Conservation (phyloP, 768 basidiomycete genomes). For the Mycena kentingensis region DNA sequence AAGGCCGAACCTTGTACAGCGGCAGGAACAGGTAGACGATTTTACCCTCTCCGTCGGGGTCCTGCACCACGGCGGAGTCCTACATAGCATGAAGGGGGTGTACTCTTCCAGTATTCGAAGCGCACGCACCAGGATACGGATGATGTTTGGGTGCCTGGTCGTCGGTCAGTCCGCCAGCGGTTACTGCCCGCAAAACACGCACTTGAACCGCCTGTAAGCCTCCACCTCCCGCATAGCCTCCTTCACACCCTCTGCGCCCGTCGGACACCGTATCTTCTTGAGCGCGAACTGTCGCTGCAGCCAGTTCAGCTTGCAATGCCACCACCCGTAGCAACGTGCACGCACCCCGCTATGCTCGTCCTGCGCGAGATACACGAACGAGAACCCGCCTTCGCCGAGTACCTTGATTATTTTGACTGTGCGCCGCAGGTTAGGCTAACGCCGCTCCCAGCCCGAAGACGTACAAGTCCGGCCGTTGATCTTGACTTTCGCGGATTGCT, state of each 20-base stretch:
- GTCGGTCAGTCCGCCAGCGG: slow-evolving; percentile 8
- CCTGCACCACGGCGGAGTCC: slow-evolving; percentile 95
- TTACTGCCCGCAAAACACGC: slow-evolving; percentile 33
- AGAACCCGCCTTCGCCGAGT: slow-evolving; percentile 95
- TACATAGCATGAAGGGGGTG: slow-evolving; percentile 31
- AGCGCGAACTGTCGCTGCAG: slow-evolving; percentile 85
- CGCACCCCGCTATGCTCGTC: slow-evolving; percentile 83
- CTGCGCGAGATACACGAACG: slow-evolving; percentile 86
- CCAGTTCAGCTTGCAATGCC: background rate
- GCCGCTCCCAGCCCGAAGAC: slow-evolving; percentile 3
- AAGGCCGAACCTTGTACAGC: slow-evolving; percentile 71
- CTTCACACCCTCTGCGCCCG: slow-evolving; percentile 83
- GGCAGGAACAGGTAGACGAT: slow-evolving; percentile 97
- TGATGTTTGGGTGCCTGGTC: slow-evolving; percentile 94
- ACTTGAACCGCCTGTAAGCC: slow-evolving; percentile 94
- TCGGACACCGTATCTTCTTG: slow-evolving; percentile 95
- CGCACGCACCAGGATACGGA: slow-evolving; percentile 75
- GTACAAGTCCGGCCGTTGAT: slow-evolving; percentile 92
- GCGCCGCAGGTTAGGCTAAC: slow-evolving; percentile 7
- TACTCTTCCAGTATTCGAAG: slow-evolving; percentile 6
- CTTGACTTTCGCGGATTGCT: slow-evolving; percentile 84
- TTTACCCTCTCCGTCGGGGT: slow-evolving; percentile 89
- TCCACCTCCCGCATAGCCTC: slow-evolving; percentile 90
- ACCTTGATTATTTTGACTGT: slow-evolving; percentile 90
- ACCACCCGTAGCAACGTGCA: slow-evolving; percentile 13